Base-by-base conservation (phyloP, 805 yeast species). In the Candida xyloterini region DNA sequence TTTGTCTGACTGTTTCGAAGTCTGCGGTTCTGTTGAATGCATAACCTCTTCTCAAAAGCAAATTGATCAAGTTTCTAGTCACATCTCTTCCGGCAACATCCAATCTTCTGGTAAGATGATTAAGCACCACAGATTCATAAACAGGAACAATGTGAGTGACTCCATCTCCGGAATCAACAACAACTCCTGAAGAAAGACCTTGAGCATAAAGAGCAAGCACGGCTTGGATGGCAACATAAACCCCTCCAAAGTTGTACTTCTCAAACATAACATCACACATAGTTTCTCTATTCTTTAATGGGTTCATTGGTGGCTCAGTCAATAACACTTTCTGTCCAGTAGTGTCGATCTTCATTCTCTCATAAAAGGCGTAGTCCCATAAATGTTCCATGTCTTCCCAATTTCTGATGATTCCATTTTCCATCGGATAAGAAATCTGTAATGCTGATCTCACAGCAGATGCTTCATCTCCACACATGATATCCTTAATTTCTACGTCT, bases 321-420 rank as follows among this genome's bases (percentile, higher is more conserved):
- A 93, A 70, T 52, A 93, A 71, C 31, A 93, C 78, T 63, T 91
- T 91, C 53, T 79, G 76, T 34, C 90, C 95, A 25, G 62, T 60
- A 6, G 86, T 73, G 59, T 85, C 83, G 40, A 85, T 70, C 59
- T 87, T 76, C 87, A 93, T 82, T 57, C 85, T 78, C 54, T 91
- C 95, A 67, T 84, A 85, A 63, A 93, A 91, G 15, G 98, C 91
- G 63, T 91, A 93, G 66, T 93, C 96, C 99, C 99, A 93, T 45
- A 93, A 72, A 55, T 90, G 90, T 56, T 88, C 96, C 98, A 93
- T 93, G 62, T 93, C 99, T 55, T 90, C 96, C 99, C 99, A 93
- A 64, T 90, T 88, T 59, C 81, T 84, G 61, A 93, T 91, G 55
- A 93, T 87, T 57, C 99, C 99, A 62, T 93, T 93, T 66, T 93